phyloP scores from a whole-genome alignment of 108 stramenopile species.

The Mediolabrus comicus region DNA sequence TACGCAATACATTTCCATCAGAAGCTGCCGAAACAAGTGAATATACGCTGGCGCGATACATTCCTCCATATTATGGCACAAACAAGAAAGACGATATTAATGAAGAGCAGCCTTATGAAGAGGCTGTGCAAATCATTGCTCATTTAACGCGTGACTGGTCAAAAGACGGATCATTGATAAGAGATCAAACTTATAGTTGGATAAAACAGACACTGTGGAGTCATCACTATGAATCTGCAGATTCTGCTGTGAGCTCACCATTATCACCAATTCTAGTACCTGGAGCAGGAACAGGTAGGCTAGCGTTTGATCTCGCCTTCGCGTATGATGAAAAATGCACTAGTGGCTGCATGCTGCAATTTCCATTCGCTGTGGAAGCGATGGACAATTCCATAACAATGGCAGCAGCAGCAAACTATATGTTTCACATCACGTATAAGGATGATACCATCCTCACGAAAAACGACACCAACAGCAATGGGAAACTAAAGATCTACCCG shows the following conservation, averaged over 20 bases:
- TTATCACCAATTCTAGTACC: conserved; percentile 64
- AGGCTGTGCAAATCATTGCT: conserved; percentile 61
- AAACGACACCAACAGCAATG: not conserved
- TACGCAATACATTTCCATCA: too few relatives aligned
- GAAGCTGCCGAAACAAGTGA: too few relatives aligned
- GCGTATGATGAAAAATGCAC: not conserved
- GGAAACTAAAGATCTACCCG: conserved; percentile 48
- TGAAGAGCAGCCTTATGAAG: conserved; percentile 51
- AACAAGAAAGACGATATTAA: conserved; percentile 7
- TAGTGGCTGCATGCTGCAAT: not conserved
- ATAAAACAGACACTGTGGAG: conserved; percentile 48
- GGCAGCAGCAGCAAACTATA: conserved; percentile 63
- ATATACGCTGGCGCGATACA: conserved; percentile 23
- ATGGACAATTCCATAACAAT: conserved; percentile 74
- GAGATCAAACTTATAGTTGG: conserved; percentile 63
- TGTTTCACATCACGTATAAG: conserved; percentile 32
- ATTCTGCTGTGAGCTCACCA: not conserved
- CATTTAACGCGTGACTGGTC: conserved; percentile 85
- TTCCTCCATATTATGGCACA: conserved; percentile 22
- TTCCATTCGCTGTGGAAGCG: conserved; percentile 70
- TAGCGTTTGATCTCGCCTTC: conserved; percentile 70
- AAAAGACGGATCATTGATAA: conserved; percentile 38
- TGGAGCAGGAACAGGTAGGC: conserved; percentile 78
- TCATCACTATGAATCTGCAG: conserved; percentile 13
- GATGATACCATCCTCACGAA: not conserved